Evolutionary conservation across 345 rosid species (phyloP), one percentile per base, ranked within the genome.

Genomic region (Brassica juncea): DNA sequence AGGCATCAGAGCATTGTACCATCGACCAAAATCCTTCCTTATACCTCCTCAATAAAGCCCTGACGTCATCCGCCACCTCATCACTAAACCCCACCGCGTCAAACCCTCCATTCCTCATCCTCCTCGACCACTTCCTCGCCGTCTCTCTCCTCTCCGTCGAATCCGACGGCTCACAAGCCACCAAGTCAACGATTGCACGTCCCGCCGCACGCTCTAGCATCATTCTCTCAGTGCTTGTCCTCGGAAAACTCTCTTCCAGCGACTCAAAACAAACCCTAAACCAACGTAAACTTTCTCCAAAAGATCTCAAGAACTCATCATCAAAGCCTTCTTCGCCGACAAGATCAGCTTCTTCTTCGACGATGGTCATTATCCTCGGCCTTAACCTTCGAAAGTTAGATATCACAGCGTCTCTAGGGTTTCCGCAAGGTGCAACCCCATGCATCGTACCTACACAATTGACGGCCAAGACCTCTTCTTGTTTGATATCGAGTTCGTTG

Each of bases 261-360:
- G 97, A 81, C 81, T 93, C 97, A 10, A 93, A 89, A 66, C 90
- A 95, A 86, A 91, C 97, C 97, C 97, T 90, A 87, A 89, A 95
- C 91, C 92, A 95, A 28, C 91, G 76, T 6, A 95, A 74, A 75
- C 93, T 86, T 71, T 95, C 99, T 54, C 86, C 82, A 62, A 93
- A 93, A 5, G 94, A 88, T 35, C 75, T 86, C 2, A 90, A 86
- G 44, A 95, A 93, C 14, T 89, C 98, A 2, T 76, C 37, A 31
- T 71, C 71, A 47, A 58, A 66, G 61, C 91, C 90, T 54, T 89
- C 98, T 68, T 89, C 93, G 3, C 64, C 42, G 3, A 47, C 64
- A 27, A 95, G 90, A 80, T 95, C 99, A 6, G 92, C 97, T 83
- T 95, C 99, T 77, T 95, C 99, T 86, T 95, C 99, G 0, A 91